Evolutionary conservation across 139 green algal species (phyloP), one percentile per base, ranked within the genome.

Genomic region (Chlamydomonas urium): DNA sequence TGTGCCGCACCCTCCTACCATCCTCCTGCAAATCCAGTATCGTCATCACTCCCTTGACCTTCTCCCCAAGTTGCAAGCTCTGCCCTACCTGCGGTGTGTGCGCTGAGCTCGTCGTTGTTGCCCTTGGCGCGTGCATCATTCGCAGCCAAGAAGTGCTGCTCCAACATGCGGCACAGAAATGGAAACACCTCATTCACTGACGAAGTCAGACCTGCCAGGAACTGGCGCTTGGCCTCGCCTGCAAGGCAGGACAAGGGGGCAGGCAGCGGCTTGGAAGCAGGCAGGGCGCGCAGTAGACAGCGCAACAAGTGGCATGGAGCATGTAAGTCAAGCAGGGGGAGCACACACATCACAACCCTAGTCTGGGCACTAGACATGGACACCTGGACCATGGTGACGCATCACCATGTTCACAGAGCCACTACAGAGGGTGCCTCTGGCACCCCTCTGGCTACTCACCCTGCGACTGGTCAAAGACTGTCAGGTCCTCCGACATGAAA

Each of bases 401-500:
- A 57, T 73, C 62, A 53, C 5, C 32, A 37, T 50, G 62, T 69
- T 3, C 62, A 31, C 19, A 21, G 8, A 23, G n/a, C 42, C 14
- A 14, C 42, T 50, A 50, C 42, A 50, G 42, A 50, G 42, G 36
- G 28, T 26, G 5, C n/a, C 59, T 47, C 8, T 8, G 31, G 63
- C 63, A 62, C 45, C 17, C 17, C 45, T 56, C 17, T 19, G 17
- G 45, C 17, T 56, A 56, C n/a, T 63, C 19, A 69, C 32, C 60
- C 38, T 69, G 60, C 8, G 34, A 69, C 19, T 48, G 53, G 28
- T 89, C 83, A 73, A 86, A 94, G 73, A 88, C 75, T 8, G 82
- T 89, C 0, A 95, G 47, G 47, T 95, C 90, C 69, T 95, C 90
- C 23, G 79, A 83, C 47, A 93, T 77, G 75, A 90, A 91, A 8